Percentiles rank a stretch among this genome's conserved stretches.
These are phyloP conservation scores for Xylariaceae sp. DNA, from an alignment of 2,329 filamentous ascomycete genomes.

Conservation along the genomic window DNA sequence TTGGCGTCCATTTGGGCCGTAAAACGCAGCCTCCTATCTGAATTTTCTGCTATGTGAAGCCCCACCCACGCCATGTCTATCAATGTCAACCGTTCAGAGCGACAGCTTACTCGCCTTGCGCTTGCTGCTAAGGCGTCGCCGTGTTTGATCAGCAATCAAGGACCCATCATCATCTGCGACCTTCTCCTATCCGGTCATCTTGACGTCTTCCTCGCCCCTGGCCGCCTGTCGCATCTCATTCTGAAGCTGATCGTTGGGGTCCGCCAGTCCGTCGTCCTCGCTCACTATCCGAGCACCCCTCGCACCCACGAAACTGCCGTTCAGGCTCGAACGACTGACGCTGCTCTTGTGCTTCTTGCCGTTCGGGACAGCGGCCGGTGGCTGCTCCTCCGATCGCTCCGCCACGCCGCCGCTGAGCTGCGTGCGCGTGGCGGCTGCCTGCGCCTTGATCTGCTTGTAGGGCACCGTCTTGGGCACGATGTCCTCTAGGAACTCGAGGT, in stretches of 20 bases:
- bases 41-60: background rate
- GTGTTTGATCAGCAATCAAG: background rate
- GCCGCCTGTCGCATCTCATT: slow-evolving; percentile 57
- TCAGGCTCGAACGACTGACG: slow-evolving; percentile 29
- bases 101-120: background rate
- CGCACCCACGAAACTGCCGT: slow-evolving; percentile 33
- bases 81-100: background rate
- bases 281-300: slow-evolving; percentile 33
- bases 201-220: slow-evolving; percentile 52
- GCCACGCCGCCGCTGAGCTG: slow-evolving; percentile 45
- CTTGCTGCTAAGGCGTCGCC: background rate
- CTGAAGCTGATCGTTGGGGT: slow-evolving; percentile 57
- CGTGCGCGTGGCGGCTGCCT: slow-evolving; percentile 54
- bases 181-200: slow-evolving; percentile 59
- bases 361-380: slow-evolving; percentile 16
- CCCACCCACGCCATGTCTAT: background rate
- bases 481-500: slow-evolving; percentile 92
- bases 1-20: background rate
- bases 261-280: slow-evolving; percentile 39
- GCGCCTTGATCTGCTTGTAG: slow-evolving; percentile 76
- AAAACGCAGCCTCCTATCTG: background rate
- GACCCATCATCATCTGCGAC: background rate
- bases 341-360: slow-evolving; percentile 43
- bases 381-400: slow-evolving; percentile 26
- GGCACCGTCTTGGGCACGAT: slow-evolving; percentile 85